These are phyloP conservation scores for Fusarium tanahbumbuense DNA, from an alignment of 2,329 filamentous ascomycete genomes.

Conservation along the genomic window DNA sequence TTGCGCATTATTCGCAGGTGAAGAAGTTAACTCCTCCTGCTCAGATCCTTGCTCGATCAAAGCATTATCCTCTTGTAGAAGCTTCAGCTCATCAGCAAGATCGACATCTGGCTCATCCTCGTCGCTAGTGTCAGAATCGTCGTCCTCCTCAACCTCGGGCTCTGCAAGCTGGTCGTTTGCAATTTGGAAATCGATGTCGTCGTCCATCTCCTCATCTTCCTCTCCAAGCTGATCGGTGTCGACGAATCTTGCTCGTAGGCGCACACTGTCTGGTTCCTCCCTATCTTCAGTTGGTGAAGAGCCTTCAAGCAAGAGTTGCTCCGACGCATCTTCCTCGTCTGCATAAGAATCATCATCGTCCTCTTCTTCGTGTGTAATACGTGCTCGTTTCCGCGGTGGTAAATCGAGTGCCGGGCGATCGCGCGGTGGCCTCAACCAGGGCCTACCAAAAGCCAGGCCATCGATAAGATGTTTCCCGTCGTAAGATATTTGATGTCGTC, in stretches of 20 bases:
- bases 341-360: constrained; percentile 51
- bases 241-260: constrained; percentile 35
- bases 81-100: constrained; percentile 38
- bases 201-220: constrained; percentile 28
- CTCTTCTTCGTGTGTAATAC: constrained; percentile 60
- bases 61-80: constrained; percentile 41
- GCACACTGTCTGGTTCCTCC: constrained; percentile 36
- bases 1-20: neutral
- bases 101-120: constrained; percentile 28
- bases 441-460: constrained; percentile 84
- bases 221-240: constrained; percentile 36
- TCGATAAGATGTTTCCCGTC: constrained; percentile 87
- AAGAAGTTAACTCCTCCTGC: constrained; percentile 6
- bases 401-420: constrained; percentile 76
- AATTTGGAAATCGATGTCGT: constrained; percentile 48
- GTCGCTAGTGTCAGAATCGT: constrained; percentile 31
- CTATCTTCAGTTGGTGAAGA: constrained; percentile 25
- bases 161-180: neutral
- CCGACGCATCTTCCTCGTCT: constrained; percentile 45
- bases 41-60: constrained; percentile 22
- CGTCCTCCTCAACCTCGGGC: constrained; percentile 26
- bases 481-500: constrained; percentile 81
- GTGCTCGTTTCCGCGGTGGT: constrained; percentile 77
- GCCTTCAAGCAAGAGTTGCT: constrained; percentile 51
- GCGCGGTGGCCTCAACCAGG: constrained; percentile 69